phyloP scores from a whole-genome alignment of 2,329 filamentous ascomycete genomes.

The Stagonosporopsis rhizophila region DNA sequence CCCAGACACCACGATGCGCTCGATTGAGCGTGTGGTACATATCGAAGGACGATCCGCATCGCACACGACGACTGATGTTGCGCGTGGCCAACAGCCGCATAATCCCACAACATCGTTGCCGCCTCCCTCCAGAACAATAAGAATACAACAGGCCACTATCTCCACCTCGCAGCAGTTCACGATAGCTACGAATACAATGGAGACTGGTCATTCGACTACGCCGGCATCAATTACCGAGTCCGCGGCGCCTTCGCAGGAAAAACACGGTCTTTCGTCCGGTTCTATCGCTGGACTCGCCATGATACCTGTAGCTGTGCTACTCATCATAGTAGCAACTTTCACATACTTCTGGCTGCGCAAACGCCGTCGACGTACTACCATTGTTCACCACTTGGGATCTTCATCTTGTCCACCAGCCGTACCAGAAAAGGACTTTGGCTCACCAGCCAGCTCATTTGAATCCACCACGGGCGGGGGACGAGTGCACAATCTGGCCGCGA shows the following conservation, averaged over 20 bases:
- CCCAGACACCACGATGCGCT: constrained; percentile 1
- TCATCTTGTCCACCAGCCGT: constrained; percentile 10
- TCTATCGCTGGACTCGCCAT: constrained; percentile 35
- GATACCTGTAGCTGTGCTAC: constrained; percentile 30
- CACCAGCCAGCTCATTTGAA: constrained; percentile 15
- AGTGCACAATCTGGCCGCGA: constrained; percentile 29
- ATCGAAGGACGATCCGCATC: constrained; percentile 16
- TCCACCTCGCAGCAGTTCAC: constrained; percentile 15
- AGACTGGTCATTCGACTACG: neutral
- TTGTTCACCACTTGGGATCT: constrained; percentile 4
- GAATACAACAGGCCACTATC: constrained; percentile 19
- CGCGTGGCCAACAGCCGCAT: constrained; percentile 4
- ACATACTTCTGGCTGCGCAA: constrained; percentile 29
- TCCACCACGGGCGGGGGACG: constrained; percentile 25
- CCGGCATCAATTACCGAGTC: constrained; percentile 2
- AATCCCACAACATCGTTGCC: neutral
- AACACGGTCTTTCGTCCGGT: constrained; percentile 14
- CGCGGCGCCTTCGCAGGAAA: neutral
- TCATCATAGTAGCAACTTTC: constrained; percentile 25
- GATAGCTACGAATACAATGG: neutral
- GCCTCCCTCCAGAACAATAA: constrained; percentile 10
- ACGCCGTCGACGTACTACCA: constrained; percentile 5
- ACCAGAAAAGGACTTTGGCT: constrained; percentile 25
- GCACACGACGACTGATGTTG: constrained; percentile 4
- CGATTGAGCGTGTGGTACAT: constrained; percentile 7